Conservation (phyloP, 1,139 yeast genomes). For the Saccharomycopsis hybrid region DNA sequence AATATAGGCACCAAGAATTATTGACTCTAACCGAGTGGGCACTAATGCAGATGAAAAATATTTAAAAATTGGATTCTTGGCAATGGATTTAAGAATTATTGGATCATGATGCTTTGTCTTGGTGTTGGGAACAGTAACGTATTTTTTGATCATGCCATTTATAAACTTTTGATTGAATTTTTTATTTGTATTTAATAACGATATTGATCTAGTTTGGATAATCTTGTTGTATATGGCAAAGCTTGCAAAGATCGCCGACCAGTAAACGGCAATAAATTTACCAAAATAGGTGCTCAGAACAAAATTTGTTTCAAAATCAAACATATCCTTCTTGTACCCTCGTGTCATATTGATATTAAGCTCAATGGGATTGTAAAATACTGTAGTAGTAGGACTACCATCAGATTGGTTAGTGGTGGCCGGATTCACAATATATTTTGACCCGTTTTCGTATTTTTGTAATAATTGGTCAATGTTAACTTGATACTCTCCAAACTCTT, state of each 20-base stretch:
- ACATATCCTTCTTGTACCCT: conserved; percentile 1
- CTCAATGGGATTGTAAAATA: neutral
- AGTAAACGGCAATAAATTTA: conserved; percentile 2
- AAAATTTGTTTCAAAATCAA: neutral
- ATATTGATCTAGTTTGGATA: neutral
- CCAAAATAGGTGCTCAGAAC: neutral
- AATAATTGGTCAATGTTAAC: neutral
- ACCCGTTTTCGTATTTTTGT: conserved; percentile 1
- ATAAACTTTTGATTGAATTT: neutral
- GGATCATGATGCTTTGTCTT: conserved; percentile 5
- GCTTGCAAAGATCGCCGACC: conserved; percentile 1
- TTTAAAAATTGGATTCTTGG: neutral
- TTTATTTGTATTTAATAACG: neutral
- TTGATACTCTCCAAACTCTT: neutral
- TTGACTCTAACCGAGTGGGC: conserved; percentile 61
- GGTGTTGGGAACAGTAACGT: conserved; percentile 2
- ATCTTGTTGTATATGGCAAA: neutral
- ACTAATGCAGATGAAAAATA: conserved; percentile 27
- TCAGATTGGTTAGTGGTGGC: too few species aligned
- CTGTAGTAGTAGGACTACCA: neutral
- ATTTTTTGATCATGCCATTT: neutral
- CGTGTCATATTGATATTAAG: neutral
- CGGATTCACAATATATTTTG: conserved; percentile 2
- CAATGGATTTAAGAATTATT: conserved; percentile 3
- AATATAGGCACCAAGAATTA: conserved; percentile 42